Conservation (phyloP, 2,329 filamentous ascomycete genomes). For the Zasmidium citrigriseum region DNA sequence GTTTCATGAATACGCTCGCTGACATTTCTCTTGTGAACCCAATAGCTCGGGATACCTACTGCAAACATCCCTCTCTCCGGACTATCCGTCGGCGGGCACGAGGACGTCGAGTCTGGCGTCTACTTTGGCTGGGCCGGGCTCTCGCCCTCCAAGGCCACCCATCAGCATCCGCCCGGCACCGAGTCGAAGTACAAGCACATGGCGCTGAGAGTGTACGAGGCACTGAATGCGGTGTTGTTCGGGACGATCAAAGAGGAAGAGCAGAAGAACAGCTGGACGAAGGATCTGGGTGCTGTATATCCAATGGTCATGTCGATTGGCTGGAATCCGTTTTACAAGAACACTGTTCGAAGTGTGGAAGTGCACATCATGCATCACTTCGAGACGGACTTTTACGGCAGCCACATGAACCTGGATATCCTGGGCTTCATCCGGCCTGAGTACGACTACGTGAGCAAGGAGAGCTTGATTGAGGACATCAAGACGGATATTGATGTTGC, state of each 20-base stretch:
- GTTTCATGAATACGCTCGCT: constrained; percentile 14
- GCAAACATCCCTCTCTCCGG: constrained; percentile 76
- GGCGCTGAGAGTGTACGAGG: constrained; percentile 17
- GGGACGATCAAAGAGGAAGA: constrained; percentile 9
- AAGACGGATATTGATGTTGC: constrained; percentile 84
- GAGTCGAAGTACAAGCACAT: constrained; percentile 29
- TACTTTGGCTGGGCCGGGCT: constrained; percentile 93
- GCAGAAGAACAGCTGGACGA: constrained; percentile 2
- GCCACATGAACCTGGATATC: constrained; percentile 75
- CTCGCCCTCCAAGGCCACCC: constrained; percentile 30
- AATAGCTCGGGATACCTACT: constrained; percentile 88
- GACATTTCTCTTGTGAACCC: constrained; percentile 11
- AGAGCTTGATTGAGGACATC: constrained; percentile 86
- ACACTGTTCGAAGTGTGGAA: constrained; percentile 74
- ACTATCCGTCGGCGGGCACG: constrained; percentile 68
- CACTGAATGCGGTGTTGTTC: constrained; percentile 18
- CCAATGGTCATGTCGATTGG: constrained; percentile 94
- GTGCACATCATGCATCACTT: constrained; percentile 72
- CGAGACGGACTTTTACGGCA: constrained; percentile 78
- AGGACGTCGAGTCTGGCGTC: constrained; percentile 71
- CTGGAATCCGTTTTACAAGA: constrained; percentile 97
- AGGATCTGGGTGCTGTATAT: constrained; percentile 53
- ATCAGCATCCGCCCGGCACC: constrained; percentile 22
- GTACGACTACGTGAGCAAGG: constrained; percentile 80
- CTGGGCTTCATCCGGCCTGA: constrained; percentile 88